A percentile compares a stretch with the other conserved stretches of the same genome.
These are phyloP conservation scores for Xylaria sp. DNA, from an alignment of 2,329 filamentous ascomycete species.

Conservation along the genomic window DNA sequence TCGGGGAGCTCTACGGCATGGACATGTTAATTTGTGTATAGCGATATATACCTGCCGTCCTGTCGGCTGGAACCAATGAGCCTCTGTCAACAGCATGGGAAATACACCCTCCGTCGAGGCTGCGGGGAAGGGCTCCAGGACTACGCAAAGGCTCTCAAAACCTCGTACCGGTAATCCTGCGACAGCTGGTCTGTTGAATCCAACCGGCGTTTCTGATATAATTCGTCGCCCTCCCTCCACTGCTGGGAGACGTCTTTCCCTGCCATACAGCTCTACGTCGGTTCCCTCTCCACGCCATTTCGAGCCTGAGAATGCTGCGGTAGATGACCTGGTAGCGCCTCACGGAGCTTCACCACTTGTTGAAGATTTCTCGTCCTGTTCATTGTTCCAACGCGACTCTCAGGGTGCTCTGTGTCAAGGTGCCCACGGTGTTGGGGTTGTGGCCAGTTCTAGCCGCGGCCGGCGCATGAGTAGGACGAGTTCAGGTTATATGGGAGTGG, in stretches of 20 bases:
- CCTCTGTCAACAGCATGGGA: constrained; percentile 56
- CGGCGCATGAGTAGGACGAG: constrained; percentile 47
- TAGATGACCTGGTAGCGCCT: constrained; percentile 24
- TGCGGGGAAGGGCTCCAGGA: constrained; percentile 49
- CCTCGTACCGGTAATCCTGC: constrained; percentile 56
- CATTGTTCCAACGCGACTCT: constrained; percentile 53
- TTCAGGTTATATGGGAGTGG: constrained; percentile 47
- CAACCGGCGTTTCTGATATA: constrained; percentile 50
- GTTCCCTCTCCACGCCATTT: constrained; percentile 38
- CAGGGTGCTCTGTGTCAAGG: constrained; percentile 43
- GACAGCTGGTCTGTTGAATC: constrained; percentile 55
- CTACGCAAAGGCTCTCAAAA: constrained; percentile 63
- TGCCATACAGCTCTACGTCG: constrained; percentile 40
- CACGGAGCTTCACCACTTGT: constrained; percentile 29
- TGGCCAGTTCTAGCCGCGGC: constrained; percentile 38
- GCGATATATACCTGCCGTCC: constrained; percentile 48
- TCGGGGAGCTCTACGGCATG: constrained; percentile 52
- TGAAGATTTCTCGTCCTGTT: constrained; percentile 41
- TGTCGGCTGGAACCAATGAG: constrained; percentile 41
- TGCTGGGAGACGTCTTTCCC: constrained; percentile 41
- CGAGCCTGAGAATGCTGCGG: constrained; percentile 30
- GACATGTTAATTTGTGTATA: constrained; percentile 53
- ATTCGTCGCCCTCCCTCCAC: constrained; percentile 45
- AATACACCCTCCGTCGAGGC: constrained; percentile 61
- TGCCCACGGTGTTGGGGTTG: constrained; percentile 47